Evolutionary conservation across 1,284 basidiomycete genomes (phyloP).

Genomic region (Takashimella koratensis): DNA sequence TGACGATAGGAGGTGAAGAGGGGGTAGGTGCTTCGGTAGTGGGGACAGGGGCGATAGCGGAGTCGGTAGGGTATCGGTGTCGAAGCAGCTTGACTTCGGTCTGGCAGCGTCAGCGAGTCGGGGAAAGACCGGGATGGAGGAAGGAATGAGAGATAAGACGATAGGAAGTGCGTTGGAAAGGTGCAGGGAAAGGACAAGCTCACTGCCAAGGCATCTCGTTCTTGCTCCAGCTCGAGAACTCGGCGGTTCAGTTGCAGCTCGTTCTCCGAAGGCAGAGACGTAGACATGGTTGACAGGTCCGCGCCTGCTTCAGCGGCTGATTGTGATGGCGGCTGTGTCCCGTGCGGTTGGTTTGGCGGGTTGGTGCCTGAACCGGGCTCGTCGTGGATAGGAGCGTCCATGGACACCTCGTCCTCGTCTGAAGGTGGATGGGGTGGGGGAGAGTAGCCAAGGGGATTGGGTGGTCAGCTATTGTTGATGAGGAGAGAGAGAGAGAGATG

Average conservation of each 20-base stretch:
- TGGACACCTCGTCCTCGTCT: no score
- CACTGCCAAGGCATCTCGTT: conserved; percentile 30
- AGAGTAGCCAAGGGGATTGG: no score
- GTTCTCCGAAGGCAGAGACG: conserved; percentile 22
- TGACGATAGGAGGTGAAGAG: conserved; percentile 8
- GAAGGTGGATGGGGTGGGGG: no score
- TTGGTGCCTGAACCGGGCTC: conserved; percentile 6
- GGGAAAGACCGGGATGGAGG: not conserved
- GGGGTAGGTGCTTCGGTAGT: not conserved
- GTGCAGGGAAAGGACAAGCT: conserved; percentile 5
- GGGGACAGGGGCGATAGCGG: conserved; percentile 14
- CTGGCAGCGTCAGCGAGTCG: conserved; percentile 6
- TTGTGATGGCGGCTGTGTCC: no score
- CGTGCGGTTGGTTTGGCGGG: no score
- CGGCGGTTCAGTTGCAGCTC: conserved; percentile 30
- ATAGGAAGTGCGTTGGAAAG: no score
- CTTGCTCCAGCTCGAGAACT: conserved; percentile 33
- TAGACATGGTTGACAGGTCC: no score
- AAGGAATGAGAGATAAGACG: not conserved
- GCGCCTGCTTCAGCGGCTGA: no score
- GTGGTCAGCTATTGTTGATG: no score
- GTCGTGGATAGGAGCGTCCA: conserved; percentile 15
- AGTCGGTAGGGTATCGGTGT: conserved; percentile 12
- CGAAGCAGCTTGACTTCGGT: conserved; percentile 18
- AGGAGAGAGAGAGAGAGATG: no score